Evolutionary conservation across 2,329 filamentous ascomycete genomes (phyloP), one percentile per base, ranked within the genome.

Genomic region (Talaromyces verruculosus): DNA sequence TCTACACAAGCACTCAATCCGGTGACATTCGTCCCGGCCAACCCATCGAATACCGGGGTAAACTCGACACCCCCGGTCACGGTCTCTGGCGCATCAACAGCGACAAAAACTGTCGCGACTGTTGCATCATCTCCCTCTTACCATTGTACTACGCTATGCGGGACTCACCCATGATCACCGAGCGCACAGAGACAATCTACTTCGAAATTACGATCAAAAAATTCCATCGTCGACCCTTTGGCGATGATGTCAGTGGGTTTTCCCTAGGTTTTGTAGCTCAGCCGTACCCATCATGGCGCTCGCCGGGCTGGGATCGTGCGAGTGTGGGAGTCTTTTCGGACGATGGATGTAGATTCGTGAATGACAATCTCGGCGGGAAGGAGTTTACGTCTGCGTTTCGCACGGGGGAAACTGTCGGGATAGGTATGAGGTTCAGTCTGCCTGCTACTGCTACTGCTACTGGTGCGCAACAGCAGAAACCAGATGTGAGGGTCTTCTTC

Each of bases 281-380:
- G 59, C 87, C 87, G 5, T 89, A 88, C 71, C 87, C 87, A 0
- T 80, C 84, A 0, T 89, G 85, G 80, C 80, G 87, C 22, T 82
- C 88, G 7, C 87, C 87, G 0, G 87, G 87, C 1, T 89, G 87
- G 87, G 85, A 89, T 71, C 80, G 87, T 53, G 87, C 83, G 1
- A 86, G 84, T 67, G 73, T 89, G 2, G 87, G 81, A 1, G 84
- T 89, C 6, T 87, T 89, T 70, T 84, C 84, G 5, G 87, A 89
- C 70, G 87, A 89, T 72, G 87, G 87, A 1, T 81, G 85, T 33
- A 81, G 84, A 45, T 89, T 88, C 69, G 84, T 89, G 37, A 88
- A 89, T 72, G 84, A 89, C 71, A 82, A 83, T 0, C 85, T 79
- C 74, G 87, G 87, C 11, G 87, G 87, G 0, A 78, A 79, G 25